Base-by-base conservation (phyloP, 1,284 basidiomycete genomes). In the Boletus calvinii region DNA sequence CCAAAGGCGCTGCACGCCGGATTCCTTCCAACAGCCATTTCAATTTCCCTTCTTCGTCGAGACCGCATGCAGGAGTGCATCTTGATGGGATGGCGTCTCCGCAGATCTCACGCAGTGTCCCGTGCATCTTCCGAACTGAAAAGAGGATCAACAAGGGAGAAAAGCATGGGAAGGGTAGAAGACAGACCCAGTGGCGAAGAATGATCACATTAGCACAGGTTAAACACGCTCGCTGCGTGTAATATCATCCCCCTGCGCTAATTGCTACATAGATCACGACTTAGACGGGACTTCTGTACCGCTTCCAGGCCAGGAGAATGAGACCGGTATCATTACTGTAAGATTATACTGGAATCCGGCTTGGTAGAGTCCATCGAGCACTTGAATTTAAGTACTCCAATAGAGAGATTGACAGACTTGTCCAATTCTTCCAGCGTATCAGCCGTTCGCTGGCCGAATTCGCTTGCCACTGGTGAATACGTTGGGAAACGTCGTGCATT, bases 151-250 rank as follows among this genome's bases (percentile, higher is more conserved):
- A 26, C 29, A n/a, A 31, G 38, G 20, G 24, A 20, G 4, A 9
- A n/a, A 18, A 4, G 8, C n/a, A 38, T 15, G 35, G 3, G 18
- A 9, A 8, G 9, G 5, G 18, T 18, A 22, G 10, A 29, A n/a
- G 13, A 36, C 20, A 13, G 50, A 74, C 40, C 71, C 71, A 0
- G 73, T 74, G 2, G 75, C 74, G 49, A 75, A 75, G 26, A n/a
- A 78, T 62, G 34, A 78, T 71, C 29, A 77, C 61, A 57, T 79
- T n/a, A n/a, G n/a, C n/a, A n/a, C n/a, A n/a, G n/a, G n/a, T 18
- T 20, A 18, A 20, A 9, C 4, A 26, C 29, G 8, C n/a, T 20
- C 12, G 18, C 15, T 7, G 17, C 32, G 10, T 65, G 59, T 76
- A 77, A 57, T 74, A 76, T n/a, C n/a, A n/a, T 47, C 68, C 69